These are phyloP conservation scores for Microbotryum violaceum DNA, from an alignment of 1,284 basidiomycete species.

Conservation along the genomic window DNA sequence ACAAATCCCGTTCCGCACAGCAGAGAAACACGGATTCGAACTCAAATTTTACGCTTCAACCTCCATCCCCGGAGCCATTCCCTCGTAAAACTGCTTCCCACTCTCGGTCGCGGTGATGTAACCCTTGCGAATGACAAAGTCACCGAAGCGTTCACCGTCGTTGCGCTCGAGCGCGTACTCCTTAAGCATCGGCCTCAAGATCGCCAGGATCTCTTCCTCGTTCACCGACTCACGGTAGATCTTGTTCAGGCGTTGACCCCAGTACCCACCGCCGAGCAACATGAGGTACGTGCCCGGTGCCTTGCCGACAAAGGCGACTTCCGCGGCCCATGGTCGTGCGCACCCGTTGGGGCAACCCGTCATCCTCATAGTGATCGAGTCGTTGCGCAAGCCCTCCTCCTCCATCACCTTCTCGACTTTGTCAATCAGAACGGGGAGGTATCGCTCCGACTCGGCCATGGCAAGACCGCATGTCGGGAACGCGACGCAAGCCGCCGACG, in stretches of 20 bases:
- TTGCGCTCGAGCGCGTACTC: conserved; percentile 78
- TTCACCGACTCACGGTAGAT: conserved; percentile 67
- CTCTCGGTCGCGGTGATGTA: conserved; percentile 30
- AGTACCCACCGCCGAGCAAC: conserved; percentile 91
- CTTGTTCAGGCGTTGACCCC: conserved; percentile 60
- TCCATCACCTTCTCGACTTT: conserved; percentile 95
- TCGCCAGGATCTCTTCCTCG: conserved; percentile 87
- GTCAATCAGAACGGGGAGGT: conserved; percentile 86
- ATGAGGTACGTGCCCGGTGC: conserved; percentile 88
- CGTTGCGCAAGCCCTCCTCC: conserved; percentile 81
- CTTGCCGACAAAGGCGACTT: conserved; percentile 95
- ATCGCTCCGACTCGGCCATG: conserved; percentile 91
- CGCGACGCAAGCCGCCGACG: conserved; percentile 81
- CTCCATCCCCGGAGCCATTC: too few relatives aligned
- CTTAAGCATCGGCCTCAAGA: conserved; percentile 86
- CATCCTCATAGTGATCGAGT: conserved; percentile 97
- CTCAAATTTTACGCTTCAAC: conserved; percentile 6
- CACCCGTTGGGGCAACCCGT: conserved; percentile 43
- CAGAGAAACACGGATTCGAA: not conserved
- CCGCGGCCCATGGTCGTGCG: conserved; percentile 62
- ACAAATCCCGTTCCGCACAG: not conserved
- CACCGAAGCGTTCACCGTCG: conserved; percentile 90
- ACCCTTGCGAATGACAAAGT: conserved; percentile 65
- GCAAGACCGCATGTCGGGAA: conserved; percentile 95
- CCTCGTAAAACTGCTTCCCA: conserved; percentile 32